Evolutionary conservation across 768 basidiomycete genomes (phyloP).

Genomic region (Russula sp.): DNA sequence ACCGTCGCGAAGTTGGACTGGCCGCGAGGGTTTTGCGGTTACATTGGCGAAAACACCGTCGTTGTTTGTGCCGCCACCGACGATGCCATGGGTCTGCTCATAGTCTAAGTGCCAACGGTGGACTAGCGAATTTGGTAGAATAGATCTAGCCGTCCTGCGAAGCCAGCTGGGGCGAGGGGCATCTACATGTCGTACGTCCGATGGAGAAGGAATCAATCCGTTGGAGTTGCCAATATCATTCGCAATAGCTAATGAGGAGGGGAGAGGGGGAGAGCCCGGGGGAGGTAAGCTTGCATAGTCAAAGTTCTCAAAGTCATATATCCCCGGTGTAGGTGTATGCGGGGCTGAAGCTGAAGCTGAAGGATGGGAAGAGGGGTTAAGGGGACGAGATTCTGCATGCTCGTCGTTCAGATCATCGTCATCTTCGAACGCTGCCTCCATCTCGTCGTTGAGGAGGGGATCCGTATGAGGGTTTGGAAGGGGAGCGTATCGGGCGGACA

Average conservation of each 20-base stretch:
- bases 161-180: conserved; percentile 41
- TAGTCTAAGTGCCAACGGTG: conserved; percentile 40
- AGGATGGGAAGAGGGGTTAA: conserved; percentile 34
- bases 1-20: conserved; percentile 57
- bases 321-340: conserved; percentile 26
- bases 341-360: conserved; percentile 22
- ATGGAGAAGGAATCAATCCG: conserved; percentile 50
- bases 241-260: conserved; percentile 56
- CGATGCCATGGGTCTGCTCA: conserved; percentile 33
- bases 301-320: conserved; percentile 74
- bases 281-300: conserved; percentile 73
- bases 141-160: conserved; percentile 42
- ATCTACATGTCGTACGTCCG: conserved; percentile 27
- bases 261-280: conserved; percentile 72
- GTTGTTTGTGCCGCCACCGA: conserved; percentile 65
- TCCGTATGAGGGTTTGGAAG: conserved; percentile 51
- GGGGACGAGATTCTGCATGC: conserved; percentile 42
- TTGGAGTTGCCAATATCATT: conserved; percentile 72
- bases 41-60: conserved; percentile 96
- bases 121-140: conserved; percentile 49
- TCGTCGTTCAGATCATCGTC: conserved; percentile 58
- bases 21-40: conserved; percentile 73
- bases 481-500: conserved; percentile 61
- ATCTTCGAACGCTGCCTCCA: conserved; percentile 85
- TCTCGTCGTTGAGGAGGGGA: conserved; percentile 46